Conservation (phyloP, 2,329 filamentous ascomycete genomes). For the Ascochyta lentis region DNA sequence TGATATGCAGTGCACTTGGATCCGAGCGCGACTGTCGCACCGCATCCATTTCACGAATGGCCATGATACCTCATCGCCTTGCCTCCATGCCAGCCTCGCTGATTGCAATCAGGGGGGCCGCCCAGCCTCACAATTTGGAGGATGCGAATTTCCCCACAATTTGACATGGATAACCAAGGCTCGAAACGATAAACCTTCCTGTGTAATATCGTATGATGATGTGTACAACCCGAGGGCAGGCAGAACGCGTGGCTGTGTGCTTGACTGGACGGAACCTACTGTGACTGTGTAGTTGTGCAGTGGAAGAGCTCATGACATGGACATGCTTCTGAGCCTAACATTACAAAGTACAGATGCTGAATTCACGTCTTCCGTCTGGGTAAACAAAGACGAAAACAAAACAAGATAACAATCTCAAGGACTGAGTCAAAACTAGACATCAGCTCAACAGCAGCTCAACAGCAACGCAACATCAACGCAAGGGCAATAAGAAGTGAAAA, state of each 20-base stretch:
- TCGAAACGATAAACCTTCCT: background rate
- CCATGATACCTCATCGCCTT: background rate
- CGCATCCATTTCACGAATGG: slow-evolving; percentile 5
- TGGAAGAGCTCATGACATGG: background rate
- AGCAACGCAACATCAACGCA: too few species aligned
- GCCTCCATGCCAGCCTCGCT: background rate
- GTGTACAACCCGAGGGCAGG: background rate
- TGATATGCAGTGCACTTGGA: slow-evolving; percentile 1
- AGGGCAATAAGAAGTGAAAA: too few species aligned
- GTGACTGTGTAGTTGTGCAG: background rate
- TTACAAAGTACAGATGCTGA: too few species aligned
- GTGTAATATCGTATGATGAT: background rate
- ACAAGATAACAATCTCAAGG: too few species aligned
- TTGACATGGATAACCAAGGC: slow-evolving; percentile 8
- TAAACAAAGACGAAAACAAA: too few species aligned
- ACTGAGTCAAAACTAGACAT: background rate
- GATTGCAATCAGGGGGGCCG: too few species aligned
- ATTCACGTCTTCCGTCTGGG: too few species aligned
- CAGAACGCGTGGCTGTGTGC: background rate
- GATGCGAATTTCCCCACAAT: slow-evolving; percentile 14
- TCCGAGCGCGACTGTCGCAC: slow-evolving; percentile 5
- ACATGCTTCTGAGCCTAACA: too few species aligned
- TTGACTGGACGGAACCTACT: too few species aligned
- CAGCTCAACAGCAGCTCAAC: too few species aligned
- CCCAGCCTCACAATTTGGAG: slow-evolving; percentile 20